These are phyloP conservation scores for Pisolithus tinctorius DNA, from an alignment of 768 basidiomycete genomes.

Conservation along the genomic window DNA sequence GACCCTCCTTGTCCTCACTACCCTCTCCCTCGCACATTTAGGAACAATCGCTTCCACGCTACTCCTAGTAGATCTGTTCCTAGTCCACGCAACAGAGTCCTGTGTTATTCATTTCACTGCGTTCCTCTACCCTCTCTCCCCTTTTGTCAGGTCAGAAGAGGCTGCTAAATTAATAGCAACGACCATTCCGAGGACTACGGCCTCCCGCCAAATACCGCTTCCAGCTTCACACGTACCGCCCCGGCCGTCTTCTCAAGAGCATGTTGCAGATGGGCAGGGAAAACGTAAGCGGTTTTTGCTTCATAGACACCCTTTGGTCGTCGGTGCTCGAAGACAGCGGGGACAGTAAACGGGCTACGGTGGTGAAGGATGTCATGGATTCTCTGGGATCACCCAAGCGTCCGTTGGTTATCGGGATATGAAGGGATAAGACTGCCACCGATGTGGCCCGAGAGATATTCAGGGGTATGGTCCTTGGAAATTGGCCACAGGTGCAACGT, in stretches of 20 bases:
- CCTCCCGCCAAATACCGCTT: slow-evolving; percentile 36
- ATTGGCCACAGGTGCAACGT: slow-evolving; percentile 41
- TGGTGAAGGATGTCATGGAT: slow-evolving; percentile 22
- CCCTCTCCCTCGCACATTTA: slow-evolving; percentile 44
- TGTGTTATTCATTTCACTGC: slow-evolving; percentile 31
- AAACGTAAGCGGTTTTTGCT: slow-evolving; percentile 33
- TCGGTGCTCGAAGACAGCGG: slow-evolving; percentile 3
- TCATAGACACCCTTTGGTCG: slow-evolving; percentile 7
- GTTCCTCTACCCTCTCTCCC: slow-evolving; percentile 46
- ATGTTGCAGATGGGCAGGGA: slow-evolving; percentile 50
- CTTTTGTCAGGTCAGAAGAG: slow-evolving; percentile 34
- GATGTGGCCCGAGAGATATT: slow-evolving; percentile 47
- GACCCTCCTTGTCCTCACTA: slow-evolving; percentile 42
- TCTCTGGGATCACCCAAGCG: slow-evolving; percentile 21
- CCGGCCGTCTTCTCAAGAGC: slow-evolving; percentile 49
- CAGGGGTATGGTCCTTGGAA: slow-evolving; percentile 48
- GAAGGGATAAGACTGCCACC: slow-evolving; percentile 40
- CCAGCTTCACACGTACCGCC: slow-evolving; percentile 34
- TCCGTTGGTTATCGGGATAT: slow-evolving; percentile 32
- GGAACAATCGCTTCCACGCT: slow-evolving; percentile 41
- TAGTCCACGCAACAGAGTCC: slow-evolving; percentile 21
- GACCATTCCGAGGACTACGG: slow-evolving; percentile 42
- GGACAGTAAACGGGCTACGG: slow-evolving; percentile 13
- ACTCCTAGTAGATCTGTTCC: slow-evolving; percentile 36
- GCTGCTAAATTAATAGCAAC: slow-evolving; percentile 33